A percentile compares a stretch with the other conserved stretches of the same genome.
These are phyloP conservation scores for Strobilomyces dryophilus DNA, from an alignment of 768 basidiomycete genomes.

Conservation along the genomic window DNA sequence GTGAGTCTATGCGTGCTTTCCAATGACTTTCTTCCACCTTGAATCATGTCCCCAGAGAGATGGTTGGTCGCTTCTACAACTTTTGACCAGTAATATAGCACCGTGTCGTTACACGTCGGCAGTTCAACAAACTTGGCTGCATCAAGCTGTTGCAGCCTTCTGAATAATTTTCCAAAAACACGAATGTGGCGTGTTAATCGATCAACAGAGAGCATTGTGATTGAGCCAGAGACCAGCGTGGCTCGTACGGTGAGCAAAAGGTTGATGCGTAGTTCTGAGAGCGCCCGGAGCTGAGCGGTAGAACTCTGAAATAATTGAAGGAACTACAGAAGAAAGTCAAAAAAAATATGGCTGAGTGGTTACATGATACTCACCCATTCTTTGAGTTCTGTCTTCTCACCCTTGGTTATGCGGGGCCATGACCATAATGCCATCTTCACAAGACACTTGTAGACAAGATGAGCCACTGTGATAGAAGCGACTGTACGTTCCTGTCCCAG, in stretches of 20 bases:
- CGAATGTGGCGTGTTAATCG: conserved; percentile 65
- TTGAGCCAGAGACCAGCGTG: conserved; percentile 31
- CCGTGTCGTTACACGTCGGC: conserved; percentile 59
- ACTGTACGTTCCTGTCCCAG: conserved; percentile 36
- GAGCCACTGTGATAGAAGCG: conserved; percentile 51
- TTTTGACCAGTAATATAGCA: conserved; percentile 80
- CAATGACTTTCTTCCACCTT: conserved; percentile 40
- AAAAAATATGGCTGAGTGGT: neutral
- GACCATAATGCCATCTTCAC: conserved; percentile 68
- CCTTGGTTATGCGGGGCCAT: conserved; percentile 51
- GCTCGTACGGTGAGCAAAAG: conserved; percentile 44
- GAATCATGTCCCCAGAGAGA: conserved; percentile 46
- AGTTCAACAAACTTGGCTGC: conserved; percentile 56
- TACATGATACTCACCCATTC: conserved; percentile 45
- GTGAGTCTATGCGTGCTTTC: neutral
- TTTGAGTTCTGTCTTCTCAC: conserved; percentile 38
- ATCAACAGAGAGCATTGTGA: conserved; percentile 45
- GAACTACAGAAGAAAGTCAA: conserved; percentile 41
- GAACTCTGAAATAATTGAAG: conserved; percentile 58
- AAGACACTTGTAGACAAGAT: conserved; percentile 74
- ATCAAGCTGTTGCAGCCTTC: conserved; percentile 64
- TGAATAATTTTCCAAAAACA: conserved; percentile 77
- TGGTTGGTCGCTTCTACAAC: conserved; percentile 63
- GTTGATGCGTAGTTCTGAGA: conserved; percentile 55
- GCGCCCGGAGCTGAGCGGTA: conserved; percentile 47